Evolutionary conservation across 2,329 filamentous ascomycete genomes (phyloP), one percentile per base, ranked within the genome.

Genomic region (Cordyceps cicadae): DNA sequence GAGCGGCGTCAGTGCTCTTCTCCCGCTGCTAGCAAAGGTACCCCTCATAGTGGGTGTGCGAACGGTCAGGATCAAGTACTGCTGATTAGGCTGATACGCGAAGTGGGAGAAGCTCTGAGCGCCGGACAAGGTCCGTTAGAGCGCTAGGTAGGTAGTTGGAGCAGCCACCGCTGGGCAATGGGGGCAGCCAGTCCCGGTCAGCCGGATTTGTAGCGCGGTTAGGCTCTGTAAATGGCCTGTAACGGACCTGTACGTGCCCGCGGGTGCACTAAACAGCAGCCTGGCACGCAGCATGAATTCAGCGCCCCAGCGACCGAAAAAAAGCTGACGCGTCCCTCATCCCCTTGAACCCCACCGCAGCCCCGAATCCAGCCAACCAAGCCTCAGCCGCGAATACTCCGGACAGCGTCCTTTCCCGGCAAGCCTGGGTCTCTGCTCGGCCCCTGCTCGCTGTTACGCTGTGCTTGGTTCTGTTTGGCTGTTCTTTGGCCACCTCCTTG

Each of bases 271-370:
- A 19, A 24, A 50, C 9, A 12, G 48, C 14, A 51, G 49, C 49
- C 29, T 51, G 49, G 29, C 26, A 50, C 26, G n/a, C 5, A 21
- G n/a, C 43, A 46, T 19, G 43, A 43, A 43, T n/a, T 17, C 39
- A 43, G 21, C 11, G 9, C 9, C 7, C 19, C 8, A 19, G 29
- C n/a, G 2, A 19, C 19, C 21, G 34, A 52, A 39, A 51, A 61
- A 61, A 62, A 69, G 68, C 68, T 70, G 64, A 70, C 68, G 68
- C 68, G 68, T 68, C 67, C 67, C 68, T 64, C 63, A 65, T 65
- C 63, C 62, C 54, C 60, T 43, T 59, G 41, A 63, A 50, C 61
- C 61, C 61, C 50, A 55, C 46, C 41, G 49, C 62, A 50, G 61
- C 52, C 34, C 49, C 41, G 24, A 52, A 26, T 34, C 50, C 46